Evolutionary conservation across 768 basidiomycete species (phyloP), one percentile per base, ranked within the genome.

Genomic region (Sarcomyxa edulis): DNA sequence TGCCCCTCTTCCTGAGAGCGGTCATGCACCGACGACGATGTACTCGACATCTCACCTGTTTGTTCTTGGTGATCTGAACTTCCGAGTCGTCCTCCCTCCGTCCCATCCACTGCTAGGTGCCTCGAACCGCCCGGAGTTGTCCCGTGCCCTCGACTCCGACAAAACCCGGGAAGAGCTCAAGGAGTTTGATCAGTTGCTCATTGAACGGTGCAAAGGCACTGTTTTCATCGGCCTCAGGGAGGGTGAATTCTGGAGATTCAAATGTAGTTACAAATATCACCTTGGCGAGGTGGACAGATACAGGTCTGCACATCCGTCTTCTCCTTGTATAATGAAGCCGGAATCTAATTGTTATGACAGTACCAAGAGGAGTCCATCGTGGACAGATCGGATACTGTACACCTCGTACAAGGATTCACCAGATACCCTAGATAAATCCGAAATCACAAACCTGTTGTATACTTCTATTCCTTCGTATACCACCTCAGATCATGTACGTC

Each of bases 1-100:
- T 51, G 65, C 77, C 7, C 68, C 86, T 6, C 40, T 69, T 2
- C 58, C 66, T 24, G 55, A 60, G 3, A 59, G 64, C 3, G 55
- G 62, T 7, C 50, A 49, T 19, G 41, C 46, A 8, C 61, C 67
- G 5, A 76, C 78, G 33, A 84, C 79, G 8, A 74, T 97, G 32
- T 92, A 87, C 64, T 69, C 79, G 30, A 85, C 92, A 0, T 89
- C 90, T 9, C 90, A 97, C 57, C 70, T 96, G 1, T 96, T 97
- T 70, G 72, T 96, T 56, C 72, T 96, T 23, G 95, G 95, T 5
- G 94, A 97, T 60, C 74, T 96, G 45, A 97, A 97, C 61, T 96
- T 93, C 60, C 80, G 93, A 11, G 59, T 98, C 11, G 66, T 72
- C n/a, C 49, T 84, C 11, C 81, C 87, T 1, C 46, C 69, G 31